Base-by-base conservation (phyloP, 345 rosid species). In the Syzygium grande region DNA sequence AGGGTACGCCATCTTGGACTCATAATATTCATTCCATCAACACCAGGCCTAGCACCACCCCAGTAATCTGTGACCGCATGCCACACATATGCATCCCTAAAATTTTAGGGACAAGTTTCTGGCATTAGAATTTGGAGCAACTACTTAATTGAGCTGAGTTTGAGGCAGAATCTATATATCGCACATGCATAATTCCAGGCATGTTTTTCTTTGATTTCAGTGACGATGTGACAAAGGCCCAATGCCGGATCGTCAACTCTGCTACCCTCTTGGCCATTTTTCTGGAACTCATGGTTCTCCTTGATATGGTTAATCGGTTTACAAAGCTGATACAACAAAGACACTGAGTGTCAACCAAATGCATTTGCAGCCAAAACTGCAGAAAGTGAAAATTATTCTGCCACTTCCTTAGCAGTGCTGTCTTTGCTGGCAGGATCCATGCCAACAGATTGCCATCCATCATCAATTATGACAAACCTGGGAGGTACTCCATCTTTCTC, bases 401-500 rank as follows among this genome's bases (percentile, higher is more conserved):
- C 83, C 63, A 59, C 92, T 91, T 89, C 93, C 97, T 95, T 95
- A 86, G 96, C 96, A 29, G 93, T 6, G 84, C 93, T 95, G 87
- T 94, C 97, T 12, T 85, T 25, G 52, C 93, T 83, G 73, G 58
- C 63, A 29, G 94, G 91, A 94, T 96, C 97, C 96, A 94, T 93
- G 61, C 90, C 93, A 51, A 95, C 97, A 2, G 95, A 91, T 90
- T 94, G 97, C 96, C 96, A 95, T 51, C 96, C 96, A 85, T 95
- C 97, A 65, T 95, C 95, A 38, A 94, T 95, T 84, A 95, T 92
- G 85, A 95, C 92, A 87, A 95, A 94, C 88, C 93, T 95, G 3
- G 97, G 95, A 79, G 92, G 89, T 90, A 94, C 89, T 63, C 95
- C 94, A 61, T 96, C 96, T 85, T 90, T 88, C 88, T 90, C 88